These are phyloP conservation scores for Xylaria grammica DNA, from an alignment of 495 filamentous ascomycete genomes.

Conservation along the genomic window DNA sequence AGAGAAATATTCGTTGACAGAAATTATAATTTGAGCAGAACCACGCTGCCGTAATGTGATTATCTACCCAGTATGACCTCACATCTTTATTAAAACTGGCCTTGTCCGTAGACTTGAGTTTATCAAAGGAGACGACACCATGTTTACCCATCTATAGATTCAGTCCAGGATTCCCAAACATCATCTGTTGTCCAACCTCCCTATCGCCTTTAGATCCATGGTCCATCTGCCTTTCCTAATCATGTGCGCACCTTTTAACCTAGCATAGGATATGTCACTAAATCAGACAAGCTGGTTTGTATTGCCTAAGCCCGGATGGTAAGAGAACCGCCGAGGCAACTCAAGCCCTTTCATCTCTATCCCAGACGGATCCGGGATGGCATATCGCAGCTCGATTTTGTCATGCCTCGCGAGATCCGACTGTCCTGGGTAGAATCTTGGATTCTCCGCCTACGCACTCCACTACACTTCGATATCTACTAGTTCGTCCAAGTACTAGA, in stretches of 20 bases:
- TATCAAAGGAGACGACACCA: too few species aligned
- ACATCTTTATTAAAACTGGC: too few species aligned
- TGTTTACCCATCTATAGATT: too few species aligned
- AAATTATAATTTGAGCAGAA: background rate
- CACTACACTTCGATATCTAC: background rate
- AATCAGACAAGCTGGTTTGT: background rate
- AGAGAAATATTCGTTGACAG: background rate
- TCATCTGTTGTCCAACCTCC: too few species aligned
- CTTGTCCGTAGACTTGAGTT: too few species aligned
- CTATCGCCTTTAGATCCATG: too few species aligned
- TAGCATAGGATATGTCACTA: background rate
- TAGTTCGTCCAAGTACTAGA: background rate
- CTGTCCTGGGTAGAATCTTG: background rate
- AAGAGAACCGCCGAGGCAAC: background rate
- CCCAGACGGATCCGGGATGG: background rate
- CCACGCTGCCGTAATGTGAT: background rate
- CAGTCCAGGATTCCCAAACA: too few species aligned
- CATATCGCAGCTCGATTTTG: background rate
- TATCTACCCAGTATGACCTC: background rate
- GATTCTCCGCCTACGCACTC: too few species aligned
- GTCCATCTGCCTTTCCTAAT: too few species aligned
- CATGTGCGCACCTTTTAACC: too few species aligned
- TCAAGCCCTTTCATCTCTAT: background rate
- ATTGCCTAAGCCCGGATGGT: background rate
- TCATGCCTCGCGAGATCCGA: background rate